Percentiles rank a stretch among this genome's conserved stretches.
These are phyloP conservation scores for Xeromyces bisporus DNA, from an alignment of 495 filamentous ascomycete species.

Conservation along the genomic window DNA sequence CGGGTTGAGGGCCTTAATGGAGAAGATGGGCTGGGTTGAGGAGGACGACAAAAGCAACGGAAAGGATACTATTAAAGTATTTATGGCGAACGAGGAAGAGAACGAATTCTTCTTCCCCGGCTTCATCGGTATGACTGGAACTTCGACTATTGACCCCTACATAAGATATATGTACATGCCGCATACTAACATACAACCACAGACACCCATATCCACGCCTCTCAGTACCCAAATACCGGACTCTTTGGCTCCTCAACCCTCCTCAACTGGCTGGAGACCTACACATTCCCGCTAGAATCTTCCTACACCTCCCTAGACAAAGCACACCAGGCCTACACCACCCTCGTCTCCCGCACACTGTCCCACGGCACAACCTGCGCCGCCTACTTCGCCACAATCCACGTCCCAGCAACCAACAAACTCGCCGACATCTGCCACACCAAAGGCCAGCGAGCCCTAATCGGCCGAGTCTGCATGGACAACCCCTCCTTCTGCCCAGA, in stretches of 20 bases:
- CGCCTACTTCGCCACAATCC: slow-evolving; percentile 80
- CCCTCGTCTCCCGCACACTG: slow-evolving; percentile 61
- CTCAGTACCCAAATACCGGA: slow-evolving; percentile 83
- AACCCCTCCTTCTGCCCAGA: slow-evolving; percentile 40
- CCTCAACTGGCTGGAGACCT: slow-evolving; percentile 77
- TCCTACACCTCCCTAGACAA: slow-evolving; percentile 38
- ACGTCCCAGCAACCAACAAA: slow-evolving; percentile 68
- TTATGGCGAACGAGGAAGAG: slow-evolving; percentile 17
- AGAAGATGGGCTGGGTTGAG: slow-evolving; percentile 28
- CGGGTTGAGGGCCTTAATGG: slow-evolving; percentile 23
- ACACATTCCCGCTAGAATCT: slow-evolving; percentile 88
- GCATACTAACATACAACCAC: slow-evolving; percentile 3
- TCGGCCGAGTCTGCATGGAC: slow-evolving; percentile 91
- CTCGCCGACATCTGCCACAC: slow-evolving; percentile 63
- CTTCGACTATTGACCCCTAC: too few relatives aligned
- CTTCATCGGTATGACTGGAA: slow-evolving; percentile 71
- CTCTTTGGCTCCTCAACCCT: slow-evolving; percentile 83
- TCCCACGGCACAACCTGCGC: slow-evolving; percentile 81
- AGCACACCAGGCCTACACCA: slow-evolving; percentile 46
- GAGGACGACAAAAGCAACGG: slow-evolving; percentile 2
- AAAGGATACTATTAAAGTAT: slow-evolving; percentile 8
- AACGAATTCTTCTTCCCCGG: slow-evolving; percentile 80
- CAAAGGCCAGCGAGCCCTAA: slow-evolving; percentile 71
- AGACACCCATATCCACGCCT: slow-evolving; percentile 92
- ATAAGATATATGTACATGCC: neutral